These are phyloP conservation scores for Parietichytrium sp. DNA, from an alignment of 108 stramenopile genomes.

Conservation along the genomic window DNA sequence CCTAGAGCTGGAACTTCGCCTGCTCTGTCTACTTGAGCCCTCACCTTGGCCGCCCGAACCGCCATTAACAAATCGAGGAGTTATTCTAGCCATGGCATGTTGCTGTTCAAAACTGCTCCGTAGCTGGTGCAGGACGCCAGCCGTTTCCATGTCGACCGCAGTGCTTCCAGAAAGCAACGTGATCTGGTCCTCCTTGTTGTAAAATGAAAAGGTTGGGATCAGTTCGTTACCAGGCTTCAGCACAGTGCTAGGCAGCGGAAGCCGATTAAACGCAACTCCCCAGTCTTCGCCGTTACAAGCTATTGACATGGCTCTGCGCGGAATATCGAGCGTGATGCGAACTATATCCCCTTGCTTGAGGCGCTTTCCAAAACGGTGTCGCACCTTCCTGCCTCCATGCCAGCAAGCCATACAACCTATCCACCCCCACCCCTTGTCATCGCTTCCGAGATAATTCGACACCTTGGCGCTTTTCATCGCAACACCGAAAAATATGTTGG, in stretches of 20 bases:
- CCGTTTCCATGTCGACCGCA: not conserved
- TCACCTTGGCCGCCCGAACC: too few relatives aligned
- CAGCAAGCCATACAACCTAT: slow-evolving; percentile 37
- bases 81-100: slow-evolving; percentile 12
- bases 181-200: slow-evolving; percentile 39
- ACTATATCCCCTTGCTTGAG: slow-evolving; percentile 22
- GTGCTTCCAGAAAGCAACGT: not conserved
- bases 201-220: slow-evolving; percentile 24
- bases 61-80: too few relatives aligned
- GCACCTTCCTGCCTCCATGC: slow-evolving; percentile 21
- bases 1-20: too few relatives aligned
- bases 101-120: slow-evolving; percentile 36
- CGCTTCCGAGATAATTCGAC: slow-evolving; percentile 20
- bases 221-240: slow-evolving; percentile 25
- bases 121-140: slow-evolving; percentile 22
- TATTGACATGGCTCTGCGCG: slow-evolving; percentile 16
- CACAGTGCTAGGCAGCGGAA: not conserved
- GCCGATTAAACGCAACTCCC: slow-evolving; percentile 26
- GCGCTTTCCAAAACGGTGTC: slow-evolving; percentile 37
- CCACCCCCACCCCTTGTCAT: slow-evolving; percentile 40
- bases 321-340: slow-evolving; percentile 8
- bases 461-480: slow-evolving; percentile 21
- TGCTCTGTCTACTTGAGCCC: too few relatives aligned
- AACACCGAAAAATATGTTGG: slow-evolving; percentile 36
- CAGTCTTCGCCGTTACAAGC: slow-evolving; percentile 19